Evolutionary conservation across 164 flowering plant species (phyloP).

Genomic region (Saururus chinensis): DNA sequence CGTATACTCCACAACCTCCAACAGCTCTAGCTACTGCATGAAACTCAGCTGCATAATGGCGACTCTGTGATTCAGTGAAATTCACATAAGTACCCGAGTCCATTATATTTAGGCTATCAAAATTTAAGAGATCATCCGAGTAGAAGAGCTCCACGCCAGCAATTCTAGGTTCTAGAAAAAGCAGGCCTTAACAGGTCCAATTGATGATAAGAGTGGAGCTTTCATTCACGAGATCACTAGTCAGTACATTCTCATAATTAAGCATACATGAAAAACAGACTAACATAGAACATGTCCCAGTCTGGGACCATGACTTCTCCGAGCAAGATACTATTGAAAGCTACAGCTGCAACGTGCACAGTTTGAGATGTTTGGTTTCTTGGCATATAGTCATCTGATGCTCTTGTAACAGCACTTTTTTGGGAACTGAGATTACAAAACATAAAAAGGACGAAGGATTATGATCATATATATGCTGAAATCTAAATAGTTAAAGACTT

Average conservation of each 20-base stretch:
- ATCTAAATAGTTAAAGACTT: too few relatives aligned
- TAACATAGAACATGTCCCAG: slow-evolving; percentile 79
- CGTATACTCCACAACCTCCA: slow-evolving; percentile 57
- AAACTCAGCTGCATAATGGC: slow-evolving; percentile 47
- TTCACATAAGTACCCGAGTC: not conserved
- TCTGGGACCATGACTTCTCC: slow-evolving; percentile 67
- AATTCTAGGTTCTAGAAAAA: too few relatives aligned
- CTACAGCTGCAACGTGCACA: slow-evolving; percentile 50
- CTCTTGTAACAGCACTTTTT: slow-evolving; percentile 42
- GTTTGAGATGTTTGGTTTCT: slow-evolving; percentile 36
- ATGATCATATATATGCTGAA: too few relatives aligned
- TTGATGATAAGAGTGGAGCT: not conserved
- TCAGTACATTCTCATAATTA: not conserved
- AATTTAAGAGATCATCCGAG: too few relatives aligned
- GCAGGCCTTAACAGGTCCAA: too few relatives aligned
- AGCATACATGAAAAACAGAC: not conserved
- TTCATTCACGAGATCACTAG: too few relatives aligned
- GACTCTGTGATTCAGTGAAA: slow-evolving; percentile 26
- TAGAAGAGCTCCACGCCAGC: too few relatives aligned
- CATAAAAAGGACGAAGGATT: not conserved
- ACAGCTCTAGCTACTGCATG: slow-evolving; percentile 68
- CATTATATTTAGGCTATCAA: not conserved
- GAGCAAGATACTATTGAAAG: slow-evolving; percentile 61
- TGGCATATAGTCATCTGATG: slow-evolving; percentile 64
- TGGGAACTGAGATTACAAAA: slow-evolving; percentile 25